phyloP scores from a whole-genome alignment of 495 filamentous ascomycete genomes.

The Penicillium parvum region DNA sequence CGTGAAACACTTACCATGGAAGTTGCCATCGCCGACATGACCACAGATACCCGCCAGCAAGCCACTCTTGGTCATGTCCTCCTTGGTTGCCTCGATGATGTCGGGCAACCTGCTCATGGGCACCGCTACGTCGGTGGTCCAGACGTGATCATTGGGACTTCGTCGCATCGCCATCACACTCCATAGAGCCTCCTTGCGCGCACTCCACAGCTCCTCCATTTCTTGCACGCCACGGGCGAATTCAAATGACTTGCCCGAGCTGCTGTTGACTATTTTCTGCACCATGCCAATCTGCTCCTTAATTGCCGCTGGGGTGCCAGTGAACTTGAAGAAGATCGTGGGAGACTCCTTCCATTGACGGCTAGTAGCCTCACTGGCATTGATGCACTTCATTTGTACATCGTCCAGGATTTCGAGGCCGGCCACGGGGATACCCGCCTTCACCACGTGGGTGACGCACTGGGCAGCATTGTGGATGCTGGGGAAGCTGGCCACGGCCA shows the following conservation, averaged over 20 bases:
- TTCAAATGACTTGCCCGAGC: constrained; percentile 52
- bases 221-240: constrained; percentile 55
- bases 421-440: constrained; percentile 58
- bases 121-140: constrained; percentile 65
- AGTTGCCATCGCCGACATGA: constrained; percentile 68
- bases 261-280: constrained; percentile 47
- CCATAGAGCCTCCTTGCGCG: constrained; percentile 58
- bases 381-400: constrained; percentile 63
- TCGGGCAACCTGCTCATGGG: constrained; percentile 58
- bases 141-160: constrained; percentile 54
- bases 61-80: constrained; percentile 51
- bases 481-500: constrained; percentile 59
- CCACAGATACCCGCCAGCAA: constrained; percentile 58
- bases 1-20: constrained; percentile 44
- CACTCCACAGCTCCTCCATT: constrained; percentile 57
- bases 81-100: constrained; percentile 60
- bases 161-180: constrained; percentile 55
- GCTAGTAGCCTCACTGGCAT: constrained; percentile 50
- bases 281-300: constrained; percentile 59
- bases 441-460: constrained; percentile 56
- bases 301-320: constrained; percentile 52
- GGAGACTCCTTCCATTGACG: constrained; percentile 57
- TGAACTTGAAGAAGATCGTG: constrained; percentile 64
- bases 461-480: constrained; percentile 54
- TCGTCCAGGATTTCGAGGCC: constrained; percentile 64